Conservation (phyloP, 352 stramenopile genomes). For the Phytophthora crassamura region DNA sequence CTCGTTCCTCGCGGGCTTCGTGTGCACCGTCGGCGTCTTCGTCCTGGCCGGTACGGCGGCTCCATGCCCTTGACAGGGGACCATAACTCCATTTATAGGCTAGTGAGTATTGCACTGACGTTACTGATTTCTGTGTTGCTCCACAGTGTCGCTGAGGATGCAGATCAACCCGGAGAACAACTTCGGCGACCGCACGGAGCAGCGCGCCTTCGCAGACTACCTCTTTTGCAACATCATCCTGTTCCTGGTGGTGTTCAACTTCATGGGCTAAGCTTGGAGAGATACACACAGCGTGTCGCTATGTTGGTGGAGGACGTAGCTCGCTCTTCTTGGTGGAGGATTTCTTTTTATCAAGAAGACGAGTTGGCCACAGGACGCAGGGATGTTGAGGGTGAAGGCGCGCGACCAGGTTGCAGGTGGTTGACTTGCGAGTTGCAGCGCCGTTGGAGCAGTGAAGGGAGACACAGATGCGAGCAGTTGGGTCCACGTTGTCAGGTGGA, state of each 20-base stretch:
- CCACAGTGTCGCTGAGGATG: constrained; percentile 88
- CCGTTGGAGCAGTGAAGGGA: too few relatives aligned
- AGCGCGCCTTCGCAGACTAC: constrained; percentile 92
- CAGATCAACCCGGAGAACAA: constrained; percentile 90
- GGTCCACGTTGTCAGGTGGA: background rate
- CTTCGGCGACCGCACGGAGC: constrained; percentile 82
- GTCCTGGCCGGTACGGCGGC: constrained; percentile 76
- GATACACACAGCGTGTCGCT: too few relatives aligned
- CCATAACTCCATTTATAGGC: background rate
- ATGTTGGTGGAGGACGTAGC: background rate
- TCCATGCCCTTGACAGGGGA: background rate
- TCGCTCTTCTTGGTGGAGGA: background rate
- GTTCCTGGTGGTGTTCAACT: constrained; percentile 94
- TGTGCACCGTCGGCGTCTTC: constrained; percentile 91
- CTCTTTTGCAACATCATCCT: constrained; percentile 94
- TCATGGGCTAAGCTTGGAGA: constrained; percentile 83
- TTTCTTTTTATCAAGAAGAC: too few relatives aligned
- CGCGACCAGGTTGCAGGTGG: too few relatives aligned
- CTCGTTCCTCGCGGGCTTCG: constrained; percentile 92
- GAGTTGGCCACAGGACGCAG: too few relatives aligned
- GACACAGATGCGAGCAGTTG: background rate
- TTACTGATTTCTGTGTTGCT: constrained; percentile 1
- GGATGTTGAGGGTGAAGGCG: too few relatives aligned
- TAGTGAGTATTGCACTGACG: constrained; percentile 6
- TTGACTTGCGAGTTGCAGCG: too few relatives aligned